Base-by-base conservation (phyloP, 1,284 basidiomycete species). In the Ceratobasidium sp. region DNA sequence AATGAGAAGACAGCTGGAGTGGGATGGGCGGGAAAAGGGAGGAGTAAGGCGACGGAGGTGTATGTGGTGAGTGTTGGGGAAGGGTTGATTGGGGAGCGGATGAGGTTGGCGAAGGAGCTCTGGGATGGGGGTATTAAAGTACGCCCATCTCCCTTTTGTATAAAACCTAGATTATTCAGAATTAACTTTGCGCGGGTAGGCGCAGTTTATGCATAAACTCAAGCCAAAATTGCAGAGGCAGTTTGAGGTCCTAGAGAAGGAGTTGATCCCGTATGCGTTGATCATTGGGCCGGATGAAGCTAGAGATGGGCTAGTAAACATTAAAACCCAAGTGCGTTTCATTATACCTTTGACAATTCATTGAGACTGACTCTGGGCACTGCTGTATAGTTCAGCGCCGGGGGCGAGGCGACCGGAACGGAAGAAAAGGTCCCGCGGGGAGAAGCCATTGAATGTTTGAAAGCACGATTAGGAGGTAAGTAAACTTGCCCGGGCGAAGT, bases 21-120 rank as follows among this genome's bases (percentile, higher is more conserved):
- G 64, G 81, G 82, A 3, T n/a, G 41, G 1, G 2, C 33, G 24
- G 44, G 41, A 3, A 89, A 89, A 83, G 81, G 84, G 2, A 87
- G 96, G 80, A 91, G 90, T 66, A 99, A 98, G 85, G 95, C 94
- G 81, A 97, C 96, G 63, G 93, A 98, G 86, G 96, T 93, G 53
- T 99, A 92, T 83, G 93, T 99, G 72, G 93, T 99, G 87, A 91
- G 93, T 36, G 91, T 97, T 59, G 97, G 97, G 8, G 96, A 97
- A 79, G 96, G 96, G 6, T 82, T 99, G 76, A 83, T 99, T 56
- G 89, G 90, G 80, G 96, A 98, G 84, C 89, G 98, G 24, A 92
- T 99, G 81, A 85, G 84, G 80, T 87, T 99, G 24, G 93, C 92
- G 59, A 90, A 91, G 80, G 90, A 93, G 84, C 85, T 99, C 72